Conservation (phyloP, 2,329 filamentous ascomycete genomes). For the Tolypocladium ovalisporum region DNA sequence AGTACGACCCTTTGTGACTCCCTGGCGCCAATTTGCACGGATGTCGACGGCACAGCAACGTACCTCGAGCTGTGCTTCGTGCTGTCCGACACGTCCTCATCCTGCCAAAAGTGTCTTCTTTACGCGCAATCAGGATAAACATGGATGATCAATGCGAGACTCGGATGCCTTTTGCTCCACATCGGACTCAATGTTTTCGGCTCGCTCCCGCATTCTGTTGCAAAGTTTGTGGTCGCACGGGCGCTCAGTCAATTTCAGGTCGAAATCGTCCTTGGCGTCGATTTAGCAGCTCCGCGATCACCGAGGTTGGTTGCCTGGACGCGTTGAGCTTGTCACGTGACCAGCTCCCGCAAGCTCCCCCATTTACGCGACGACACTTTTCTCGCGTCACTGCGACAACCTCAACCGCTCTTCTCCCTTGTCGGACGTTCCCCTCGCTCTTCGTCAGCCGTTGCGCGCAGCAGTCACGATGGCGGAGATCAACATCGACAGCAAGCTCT, state of each 20-base stretch:
- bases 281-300: neutral
- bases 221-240: neutral
- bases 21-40: no score
- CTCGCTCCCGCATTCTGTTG: neutral
- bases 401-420: conserved; percentile 8
- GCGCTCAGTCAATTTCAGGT: neutral
- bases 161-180: neutral
- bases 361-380: conserved; percentile 32
- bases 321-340: conserved; percentile 24
- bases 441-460: conserved; percentile 16
- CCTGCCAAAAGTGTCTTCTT: neutral
- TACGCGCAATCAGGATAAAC: neutral
- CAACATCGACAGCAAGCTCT: conserved; percentile 86
- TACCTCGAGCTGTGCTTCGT: neutral
- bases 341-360: conserved; percentile 10
- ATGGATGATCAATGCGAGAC: neutral
- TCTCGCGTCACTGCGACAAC: conserved; percentile 24
- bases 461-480: conserved; percentile 61
- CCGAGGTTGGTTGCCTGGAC: conserved; percentile 3
- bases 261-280: neutral
- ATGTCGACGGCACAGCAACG: neutral
- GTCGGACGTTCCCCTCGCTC: conserved; percentile 2
- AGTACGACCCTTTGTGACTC: neutral
- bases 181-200: fast-evolving
- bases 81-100: neutral